phyloP scores from a whole-genome alignment of 78 protist genomes.

The Dictyostelium capitatum region DNA sequence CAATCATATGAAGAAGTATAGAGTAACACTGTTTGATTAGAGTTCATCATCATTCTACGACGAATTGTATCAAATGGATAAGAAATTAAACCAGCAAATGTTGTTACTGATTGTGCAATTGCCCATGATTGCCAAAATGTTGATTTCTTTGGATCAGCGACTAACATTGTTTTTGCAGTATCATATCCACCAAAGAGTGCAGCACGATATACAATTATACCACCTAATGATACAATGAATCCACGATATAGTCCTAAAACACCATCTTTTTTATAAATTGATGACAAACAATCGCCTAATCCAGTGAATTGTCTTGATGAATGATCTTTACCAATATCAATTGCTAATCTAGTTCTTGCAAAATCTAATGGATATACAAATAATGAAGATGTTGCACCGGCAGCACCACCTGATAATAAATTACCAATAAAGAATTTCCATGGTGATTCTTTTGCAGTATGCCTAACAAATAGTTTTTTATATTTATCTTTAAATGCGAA shows the following conservation, averaged over 20 bases:
- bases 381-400: constrained; percentile 85
- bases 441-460: constrained; percentile 24
- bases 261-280: constrained; percentile 78
- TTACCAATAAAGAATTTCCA: constrained; percentile 83
- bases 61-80: constrained; percentile 94
- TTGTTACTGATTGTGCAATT: background rate
- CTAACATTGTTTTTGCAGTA: constrained; percentile 60
- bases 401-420: constrained; percentile 96
- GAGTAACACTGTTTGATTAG: too few species aligned
- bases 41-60: constrained; percentile 94
- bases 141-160: constrained; percentile 1
- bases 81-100: background rate
- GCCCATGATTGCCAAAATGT: background rate
- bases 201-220: constrained; percentile 95
- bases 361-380: constrained; percentile 97
- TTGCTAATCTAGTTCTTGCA: constrained; percentile 97
- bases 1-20: constrained; percentile 91
- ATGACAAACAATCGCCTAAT: constrained; percentile 77
- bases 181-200: constrained; percentile 96
- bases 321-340: constrained; percentile 70
- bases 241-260: constrained; percentile 96
- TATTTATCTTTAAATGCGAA: constrained; percentile 95
- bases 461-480: constrained; percentile 87
- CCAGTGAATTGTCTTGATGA: constrained; percentile 94
- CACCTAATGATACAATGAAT: constrained; percentile 91